Percentiles rank a stretch among this genome's conserved stretches.
These are phyloP conservation scores for Bipolaris bicolor DNA, from an alignment of 2,329 filamentous ascomycete species.

Conservation along the genomic window DNA sequence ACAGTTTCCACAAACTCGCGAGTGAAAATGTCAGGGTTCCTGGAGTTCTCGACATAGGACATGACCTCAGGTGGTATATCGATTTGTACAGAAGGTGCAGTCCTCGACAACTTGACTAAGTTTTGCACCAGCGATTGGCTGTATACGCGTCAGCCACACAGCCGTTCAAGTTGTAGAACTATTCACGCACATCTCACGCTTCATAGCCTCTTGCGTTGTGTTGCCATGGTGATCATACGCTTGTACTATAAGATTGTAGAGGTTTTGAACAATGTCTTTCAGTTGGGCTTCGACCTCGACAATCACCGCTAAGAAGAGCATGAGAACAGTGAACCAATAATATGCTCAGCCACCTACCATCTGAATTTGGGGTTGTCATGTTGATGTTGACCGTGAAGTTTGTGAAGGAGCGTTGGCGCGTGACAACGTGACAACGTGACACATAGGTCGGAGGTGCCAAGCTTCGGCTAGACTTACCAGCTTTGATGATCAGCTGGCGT, in stretches of 20 bases:
- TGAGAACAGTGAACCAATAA: conserved; percentile 2
- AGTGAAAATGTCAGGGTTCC: conserved; percentile 71
- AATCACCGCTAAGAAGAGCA: conserved; percentile 18
- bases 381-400: background rate
- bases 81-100: conserved; percentile 57
- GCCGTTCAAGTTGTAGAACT: too few relatives aligned
- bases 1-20: conserved; percentile 69
- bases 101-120: conserved; percentile 60
- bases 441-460: conserved; percentile 20
- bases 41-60: conserved; percentile 66
- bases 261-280: conserved; percentile 66
- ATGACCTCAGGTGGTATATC: conserved; percentile 67
- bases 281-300: conserved; percentile 56
- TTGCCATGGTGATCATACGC: conserved; percentile 65
- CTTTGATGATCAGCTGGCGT: conserved; percentile 22
- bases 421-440: conserved; percentile 6
- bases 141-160: conserved; percentile 6
- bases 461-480: conserved; percentile 24
- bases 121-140: conserved; percentile 61
- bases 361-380: conserved; percentile 17
- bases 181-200: conserved; percentile 60
- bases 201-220: conserved; percentile 63
- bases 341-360: conserved; percentile 3
- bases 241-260: conserved; percentile 65
- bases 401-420: conserved; percentile 6